These are phyloP conservation scores for Aspergillus pseudotamarii DNA, from an alignment of 2,329 filamentous ascomycete genomes.

Conservation along the genomic window DNA sequence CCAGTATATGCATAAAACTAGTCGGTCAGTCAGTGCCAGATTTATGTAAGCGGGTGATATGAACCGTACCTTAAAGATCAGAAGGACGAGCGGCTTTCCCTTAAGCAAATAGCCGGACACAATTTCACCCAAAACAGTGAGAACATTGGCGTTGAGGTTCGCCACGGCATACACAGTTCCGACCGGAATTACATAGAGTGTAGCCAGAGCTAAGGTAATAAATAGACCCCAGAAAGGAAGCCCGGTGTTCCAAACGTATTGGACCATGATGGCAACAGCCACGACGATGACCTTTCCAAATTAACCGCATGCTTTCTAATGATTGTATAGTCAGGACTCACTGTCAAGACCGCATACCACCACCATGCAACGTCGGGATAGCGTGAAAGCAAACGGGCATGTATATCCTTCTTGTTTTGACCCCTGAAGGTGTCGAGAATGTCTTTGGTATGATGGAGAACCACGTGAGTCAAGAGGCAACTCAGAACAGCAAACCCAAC, in stretches of 20 bases:
- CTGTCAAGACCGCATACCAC: slow-evolving; percentile 41
- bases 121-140: slow-evolving; percentile 46
- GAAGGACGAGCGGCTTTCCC: slow-evolving; percentile 45
- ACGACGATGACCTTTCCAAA: slow-evolving; percentile 31
- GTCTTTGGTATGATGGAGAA: slow-evolving; percentile 26
- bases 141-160: slow-evolving; percentile 44
- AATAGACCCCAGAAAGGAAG: slow-evolving; percentile 45
- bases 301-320: background rate
- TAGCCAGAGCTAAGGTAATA: slow-evolving; percentile 41
- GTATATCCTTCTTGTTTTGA: slow-evolving; percentile 39
- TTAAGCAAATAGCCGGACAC: slow-evolving; percentile 46
- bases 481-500: slow-evolving; percentile 65
- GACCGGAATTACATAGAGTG: slow-evolving; percentile 44
- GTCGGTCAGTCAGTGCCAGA: background rate
- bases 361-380: slow-evolving; percentile 42
- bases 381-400: slow-evolving; percentile 38
- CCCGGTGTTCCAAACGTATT: slow-evolving; percentile 34
- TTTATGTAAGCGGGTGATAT: slow-evolving; percentile 51
- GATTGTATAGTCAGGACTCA: slow-evolving; percentile 11
- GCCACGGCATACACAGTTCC: slow-evolving; percentile 46
- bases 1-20: slow-evolving; percentile 63
- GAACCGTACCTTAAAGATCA: slow-evolving; percentile 35
- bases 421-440: slow-evolving; percentile 22
- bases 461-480: slow-evolving; percentile 40
- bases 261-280: slow-evolving; percentile 33